phyloP scores from a whole-genome alignment of 2,329 filamentous ascomycete species.

The Hypoxylon sp. region DNA sequence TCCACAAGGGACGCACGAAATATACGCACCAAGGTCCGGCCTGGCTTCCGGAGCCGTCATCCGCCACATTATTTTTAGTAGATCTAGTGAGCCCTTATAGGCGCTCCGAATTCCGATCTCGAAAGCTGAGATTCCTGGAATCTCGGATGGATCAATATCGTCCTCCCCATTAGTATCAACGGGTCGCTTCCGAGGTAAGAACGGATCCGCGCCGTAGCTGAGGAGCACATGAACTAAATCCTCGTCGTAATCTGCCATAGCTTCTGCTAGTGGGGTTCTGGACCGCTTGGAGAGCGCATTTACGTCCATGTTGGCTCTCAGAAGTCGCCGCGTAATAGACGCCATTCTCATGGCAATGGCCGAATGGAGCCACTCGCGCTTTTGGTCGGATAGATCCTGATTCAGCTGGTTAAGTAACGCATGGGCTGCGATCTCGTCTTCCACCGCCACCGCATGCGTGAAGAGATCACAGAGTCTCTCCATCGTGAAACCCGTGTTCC shows the following conservation, averaged over 20 bases:
- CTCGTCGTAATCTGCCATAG: background rate
- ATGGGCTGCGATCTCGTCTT: background rate
- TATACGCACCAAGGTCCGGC: background rate
- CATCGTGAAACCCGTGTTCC: background rate
- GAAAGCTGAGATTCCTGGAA: background rate
- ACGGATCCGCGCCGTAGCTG: background rate
- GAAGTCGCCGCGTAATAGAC: background rate
- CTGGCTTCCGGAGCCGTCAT: background rate
- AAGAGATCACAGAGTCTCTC: background rate
- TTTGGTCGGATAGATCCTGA: background rate
- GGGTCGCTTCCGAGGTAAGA: background rate
- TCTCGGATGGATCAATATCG: background rate
- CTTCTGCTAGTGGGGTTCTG: constrained; percentile 1
- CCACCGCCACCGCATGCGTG: background rate
- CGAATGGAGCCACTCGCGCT: background rate
- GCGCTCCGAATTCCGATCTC: constrained; percentile 10
- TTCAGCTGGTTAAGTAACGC: background rate
- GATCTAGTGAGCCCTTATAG: too few species aligned
- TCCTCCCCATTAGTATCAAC: background rate
- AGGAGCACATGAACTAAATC: background rate
- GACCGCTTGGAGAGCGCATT: background rate
- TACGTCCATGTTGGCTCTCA: background rate
- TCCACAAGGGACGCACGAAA: background rate
- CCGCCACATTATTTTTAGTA: constrained; percentile 12
- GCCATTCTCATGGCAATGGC: background rate